Conservation (phyloP, 139 green algal genomes). For the Axilococcus clingmanii region DNA sequence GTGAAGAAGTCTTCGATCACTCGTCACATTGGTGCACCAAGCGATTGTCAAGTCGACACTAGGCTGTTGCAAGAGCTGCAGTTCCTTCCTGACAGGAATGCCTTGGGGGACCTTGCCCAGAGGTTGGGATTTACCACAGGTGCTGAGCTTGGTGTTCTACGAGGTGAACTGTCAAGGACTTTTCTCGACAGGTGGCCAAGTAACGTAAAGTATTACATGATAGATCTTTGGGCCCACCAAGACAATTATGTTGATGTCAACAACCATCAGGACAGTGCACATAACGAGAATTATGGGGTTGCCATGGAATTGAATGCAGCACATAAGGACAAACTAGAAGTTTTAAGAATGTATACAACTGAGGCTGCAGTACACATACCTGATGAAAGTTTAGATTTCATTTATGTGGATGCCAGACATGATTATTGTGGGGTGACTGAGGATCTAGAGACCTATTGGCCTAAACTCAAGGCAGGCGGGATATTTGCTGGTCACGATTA, state of each 20-base stretch:
- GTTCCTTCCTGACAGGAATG: not conserved
- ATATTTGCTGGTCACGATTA: slow-evolving; percentile 32
- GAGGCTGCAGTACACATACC: slow-evolving; percentile 12
- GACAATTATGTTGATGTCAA: slow-evolving; percentile 13
- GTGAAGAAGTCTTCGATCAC: no score
- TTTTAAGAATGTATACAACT: slow-evolving; percentile 17
- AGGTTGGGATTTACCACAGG: not conserved
- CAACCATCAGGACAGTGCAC: slow-evolving; percentile 3
- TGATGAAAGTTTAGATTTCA: slow-evolving; percentile 31
- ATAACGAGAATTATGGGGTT: slow-evolving; percentile 3
- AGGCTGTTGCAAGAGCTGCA: not conserved
- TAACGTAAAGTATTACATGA: slow-evolving; percentile 3
- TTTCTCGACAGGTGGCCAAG: not conserved
- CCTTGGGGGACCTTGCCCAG: not conserved
- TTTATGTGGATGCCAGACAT: slow-evolving; percentile 39
- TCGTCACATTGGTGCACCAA: no score
- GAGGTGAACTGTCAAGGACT: not conserved
- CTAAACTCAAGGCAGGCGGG: slow-evolving; percentile 26
- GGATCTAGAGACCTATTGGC: slow-evolving; percentile 30
- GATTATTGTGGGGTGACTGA: slow-evolving; percentile 31
- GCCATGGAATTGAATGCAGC: not conserved
- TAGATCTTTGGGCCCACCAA: slow-evolving; percentile 16
- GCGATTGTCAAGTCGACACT: no score
- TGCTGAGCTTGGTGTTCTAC: not conserved
- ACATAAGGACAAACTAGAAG: slow-evolving; percentile 7